Conservation (phyloP, 2,329 filamentous ascomycete genomes). For the Trichoderma sp. region DNA sequence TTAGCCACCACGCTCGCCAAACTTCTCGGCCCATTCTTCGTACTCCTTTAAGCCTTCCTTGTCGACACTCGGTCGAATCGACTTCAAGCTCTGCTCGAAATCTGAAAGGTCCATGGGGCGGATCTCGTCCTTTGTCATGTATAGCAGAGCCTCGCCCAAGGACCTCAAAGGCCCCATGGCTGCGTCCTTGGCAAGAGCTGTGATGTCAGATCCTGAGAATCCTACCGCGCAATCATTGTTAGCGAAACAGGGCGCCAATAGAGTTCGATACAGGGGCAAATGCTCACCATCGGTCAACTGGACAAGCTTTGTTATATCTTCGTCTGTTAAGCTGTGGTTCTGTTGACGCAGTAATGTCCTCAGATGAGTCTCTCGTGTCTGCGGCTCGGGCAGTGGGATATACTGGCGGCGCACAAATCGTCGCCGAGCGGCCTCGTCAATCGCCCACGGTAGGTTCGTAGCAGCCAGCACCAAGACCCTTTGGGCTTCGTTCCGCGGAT, state of each 20-base stretch:
- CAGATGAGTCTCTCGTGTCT: constrained; percentile 78
- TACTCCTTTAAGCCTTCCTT: constrained; percentile 82
- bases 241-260: not conserved
- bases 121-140: constrained; percentile 94
- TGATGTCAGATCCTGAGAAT: constrained; percentile 98
- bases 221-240: constrained; percentile 54
- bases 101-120: constrained; percentile 80
- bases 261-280: not conserved
- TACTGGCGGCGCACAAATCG: constrained; percentile 94
- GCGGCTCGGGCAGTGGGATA: constrained; percentile 86
- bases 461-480: constrained; percentile 91
- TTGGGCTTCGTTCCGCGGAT: constrained; percentile 76
- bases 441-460: constrained; percentile 96
- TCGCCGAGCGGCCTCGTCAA: constrained; percentile 89
- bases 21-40: constrained; percentile 91
- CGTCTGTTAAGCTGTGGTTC: constrained; percentile 74
- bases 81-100: constrained; percentile 80
- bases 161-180: constrained; percentile 95
- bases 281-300: constrained; percentile 76
- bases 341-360: constrained; percentile 81
- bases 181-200: constrained; percentile 92
- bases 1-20: constrained; percentile 85
- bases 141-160: constrained; percentile 83
- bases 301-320: constrained; percentile 76
- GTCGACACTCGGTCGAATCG: constrained; percentile 88